A percentile compares a stretch with the other conserved stretches of the same genome.
Conservation (phyloP, 805 yeast genomes). For the Ogataea haglerorum region DNA sequence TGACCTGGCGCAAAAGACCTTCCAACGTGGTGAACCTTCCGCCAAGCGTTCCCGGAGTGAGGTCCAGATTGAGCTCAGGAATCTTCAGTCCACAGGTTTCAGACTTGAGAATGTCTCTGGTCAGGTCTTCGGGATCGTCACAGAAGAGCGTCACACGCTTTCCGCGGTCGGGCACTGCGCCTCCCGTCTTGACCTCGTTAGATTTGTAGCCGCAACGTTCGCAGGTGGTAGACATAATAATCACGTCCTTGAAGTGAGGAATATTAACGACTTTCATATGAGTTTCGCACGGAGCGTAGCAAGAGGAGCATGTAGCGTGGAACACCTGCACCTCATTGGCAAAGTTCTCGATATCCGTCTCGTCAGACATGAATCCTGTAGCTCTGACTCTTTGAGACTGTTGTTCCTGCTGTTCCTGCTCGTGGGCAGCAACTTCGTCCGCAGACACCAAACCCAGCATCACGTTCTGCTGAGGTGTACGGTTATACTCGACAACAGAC, state of each 20-base stretch:
- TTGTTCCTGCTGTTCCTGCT: slow-evolving; percentile 33
- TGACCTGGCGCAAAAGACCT: slow-evolving; percentile 85
- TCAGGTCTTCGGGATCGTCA: slow-evolving; percentile 87
- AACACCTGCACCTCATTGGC: slow-evolving; percentile 91
- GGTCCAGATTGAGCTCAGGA: slow-evolving; percentile 87
- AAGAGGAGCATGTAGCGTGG: slow-evolving; percentile 87
- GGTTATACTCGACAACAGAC: slow-evolving; percentile 75
- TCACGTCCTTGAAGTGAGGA: slow-evolving; percentile 97
- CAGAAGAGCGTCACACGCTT: slow-evolving; percentile 66
- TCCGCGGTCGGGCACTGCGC: slow-evolving; percentile 87
- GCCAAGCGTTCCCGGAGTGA: slow-evolving; percentile 95
- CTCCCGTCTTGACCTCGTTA: slow-evolving; percentile 98
- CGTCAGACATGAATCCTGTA: slow-evolving; percentile 63
- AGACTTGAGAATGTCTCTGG: slow-evolving; percentile 90
- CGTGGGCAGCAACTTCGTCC: slow-evolving; percentile 58
- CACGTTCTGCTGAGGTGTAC: slow-evolving; percentile 87
- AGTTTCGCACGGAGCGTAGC: slow-evolving; percentile 78
- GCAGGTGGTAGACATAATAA: slow-evolving; percentile 93
- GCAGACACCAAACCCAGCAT: slow-evolving; percentile 76
- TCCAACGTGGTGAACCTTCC: slow-evolving; percentile 97
- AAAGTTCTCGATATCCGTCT: slow-evolving; percentile 78
- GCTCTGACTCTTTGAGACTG: slow-evolving; percentile 33
- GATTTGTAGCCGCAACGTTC: slow-evolving; percentile 92
- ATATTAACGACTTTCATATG: slow-evolving; percentile 96
- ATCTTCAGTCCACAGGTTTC: slow-evolving; percentile 85